Percentiles rank a stretch among this genome's conserved stretches.
These are phyloP conservation scores for Aureobasidium zeae DNA, from an alignment of 2,329 filamentous ascomycete genomes.

Conservation along the genomic window DNA sequence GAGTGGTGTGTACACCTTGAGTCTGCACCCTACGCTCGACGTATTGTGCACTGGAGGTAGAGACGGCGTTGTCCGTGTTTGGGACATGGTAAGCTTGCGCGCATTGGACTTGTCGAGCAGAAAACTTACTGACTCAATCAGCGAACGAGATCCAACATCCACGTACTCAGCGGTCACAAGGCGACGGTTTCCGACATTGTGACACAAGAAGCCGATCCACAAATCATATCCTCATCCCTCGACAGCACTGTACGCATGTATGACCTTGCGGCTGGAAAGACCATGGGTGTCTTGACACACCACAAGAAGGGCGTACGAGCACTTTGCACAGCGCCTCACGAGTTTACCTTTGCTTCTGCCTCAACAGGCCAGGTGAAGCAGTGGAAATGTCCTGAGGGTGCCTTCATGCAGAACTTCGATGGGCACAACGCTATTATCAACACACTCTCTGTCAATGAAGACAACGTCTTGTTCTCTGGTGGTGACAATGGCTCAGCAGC, in stretches of 20 bases:
- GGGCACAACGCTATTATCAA: slow-evolving; percentile 97
- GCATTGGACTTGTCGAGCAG: neutral
- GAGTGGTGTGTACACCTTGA: slow-evolving; percentile 87
- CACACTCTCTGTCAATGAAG: slow-evolving; percentile 82
- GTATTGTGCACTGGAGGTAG: slow-evolving; percentile 90
- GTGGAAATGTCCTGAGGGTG: slow-evolving; percentile 96
- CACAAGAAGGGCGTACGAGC: slow-evolving; percentile 95
- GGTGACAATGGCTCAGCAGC: slow-evolving; percentile 93
- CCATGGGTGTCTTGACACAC: slow-evolving; percentile 90
- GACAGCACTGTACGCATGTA: slow-evolving; percentile 87
- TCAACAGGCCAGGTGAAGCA: slow-evolving; percentile 95
- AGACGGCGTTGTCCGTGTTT: slow-evolving; percentile 88
- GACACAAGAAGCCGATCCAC: slow-evolving; percentile 92
- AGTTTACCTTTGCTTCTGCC: slow-evolving; percentile 92
- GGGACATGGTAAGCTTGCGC: slow-evolving; percentile 62
- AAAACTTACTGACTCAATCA: neutral
- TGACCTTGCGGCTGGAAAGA: slow-evolving; percentile 93
- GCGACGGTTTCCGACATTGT: slow-evolving; percentile 81
- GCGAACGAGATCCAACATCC: slow-evolving; percentile 85
- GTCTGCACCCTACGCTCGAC: slow-evolving; percentile 89
- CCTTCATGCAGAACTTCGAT: slow-evolving; percentile 98
- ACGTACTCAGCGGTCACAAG: slow-evolving; percentile 85
- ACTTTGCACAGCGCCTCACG: slow-evolving; percentile 73
- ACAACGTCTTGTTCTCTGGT: slow-evolving; percentile 90
- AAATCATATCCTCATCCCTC: slow-evolving; percentile 87